phyloP scores from a whole-genome alignment of 176 grass and related monocot species.

The maize (Zea mays) region Zm-B73-REFERENCE-NAM-5.0 NC_050102.1:85631501-85632000 shows the following conservation, averaged over 20 bases:
- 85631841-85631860: conserved; percentile 70
- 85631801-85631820: conserved; percentile 61
- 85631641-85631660: neutral
- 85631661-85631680: neutral
- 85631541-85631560: neutral
- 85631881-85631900: conserved; percentile 85
- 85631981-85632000: conserved; percentile 82
- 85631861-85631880: conserved; percentile 65
- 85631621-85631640: neutral
- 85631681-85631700: neutral
- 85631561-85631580: neutral
- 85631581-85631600: conserved; percentile 1
- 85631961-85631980: conserved; percentile 54
- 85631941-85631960: neutral
- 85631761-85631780: conserved; percentile 76
- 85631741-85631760: conserved; percentile 42
- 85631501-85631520: neutral
- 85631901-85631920: conserved; percentile 25
- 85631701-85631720: neutral
- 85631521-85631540: neutral
- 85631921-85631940: conserved; percentile 16
- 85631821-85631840: conserved; percentile 58
- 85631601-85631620: neutral
- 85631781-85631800: conserved; percentile 75
- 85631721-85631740: conserved; percentile 12